Percentiles rank a stretch among this genome's conserved stretches.
Conservation (phyloP, 306 rosid genomes). For the Neltuma alba region DNA sequence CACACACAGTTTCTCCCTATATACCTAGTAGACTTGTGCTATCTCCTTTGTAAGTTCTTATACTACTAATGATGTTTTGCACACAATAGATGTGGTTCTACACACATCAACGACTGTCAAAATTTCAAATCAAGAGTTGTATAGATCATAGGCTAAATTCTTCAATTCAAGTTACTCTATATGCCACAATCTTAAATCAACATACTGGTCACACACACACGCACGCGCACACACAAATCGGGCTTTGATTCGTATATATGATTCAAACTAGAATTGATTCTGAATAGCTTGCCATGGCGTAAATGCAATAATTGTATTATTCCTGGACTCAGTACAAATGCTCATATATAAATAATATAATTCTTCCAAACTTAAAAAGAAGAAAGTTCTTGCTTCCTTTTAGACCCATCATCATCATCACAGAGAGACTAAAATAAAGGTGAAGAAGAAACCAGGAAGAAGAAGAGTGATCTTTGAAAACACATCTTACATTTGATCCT, state of each 20-base stretch:
- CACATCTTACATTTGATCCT: not conserved
- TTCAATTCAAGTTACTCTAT: not conserved
- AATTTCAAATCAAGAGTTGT: not conserved
- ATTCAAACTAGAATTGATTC: conserved; percentile 34
- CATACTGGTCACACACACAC: not conserved
- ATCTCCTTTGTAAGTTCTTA: not conserved
- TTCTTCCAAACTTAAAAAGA: not conserved
- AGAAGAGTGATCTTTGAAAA: not conserved
- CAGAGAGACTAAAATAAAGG: not conserved
- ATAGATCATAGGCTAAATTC: not conserved
- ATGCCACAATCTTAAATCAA: not conserved
- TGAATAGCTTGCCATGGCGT: conserved; percentile 34
- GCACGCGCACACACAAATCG: not conserved
- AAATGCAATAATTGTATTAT: not conserved
- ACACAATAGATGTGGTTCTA: not conserved
- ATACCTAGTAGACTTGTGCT: not conserved
- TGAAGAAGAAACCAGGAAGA: not conserved
- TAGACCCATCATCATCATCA: conserved; percentile 2
- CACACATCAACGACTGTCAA: not conserved
- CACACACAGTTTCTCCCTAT: not conserved
- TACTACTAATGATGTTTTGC: not conserved
- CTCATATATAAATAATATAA: not conserved
- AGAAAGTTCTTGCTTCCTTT: conserved; percentile 7
- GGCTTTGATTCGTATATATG: conserved; percentile 1
- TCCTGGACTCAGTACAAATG: conserved; percentile 9